Percentiles rank a stretch among this genome's conserved stretches.
Conservation (phyloP, 345 rosid species). For the Rhodamnia rubescens region DNA sequence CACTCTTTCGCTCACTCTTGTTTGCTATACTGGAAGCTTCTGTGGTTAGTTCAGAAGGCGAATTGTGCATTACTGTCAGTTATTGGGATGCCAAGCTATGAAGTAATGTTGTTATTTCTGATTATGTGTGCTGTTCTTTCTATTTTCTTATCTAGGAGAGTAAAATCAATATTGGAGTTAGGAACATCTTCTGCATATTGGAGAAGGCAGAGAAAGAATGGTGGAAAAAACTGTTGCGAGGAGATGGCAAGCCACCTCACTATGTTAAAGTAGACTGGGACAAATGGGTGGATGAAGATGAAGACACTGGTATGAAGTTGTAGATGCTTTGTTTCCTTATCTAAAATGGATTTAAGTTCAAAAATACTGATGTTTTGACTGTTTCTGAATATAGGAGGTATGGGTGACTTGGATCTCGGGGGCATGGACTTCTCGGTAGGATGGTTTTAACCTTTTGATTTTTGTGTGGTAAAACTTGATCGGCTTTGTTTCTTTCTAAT, state of each 20-base stretch:
- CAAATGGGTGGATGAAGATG: slow-evolving; percentile 86
- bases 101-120: background rate
- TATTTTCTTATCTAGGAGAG: slow-evolving; percentile 34
- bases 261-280: slow-evolving; percentile 87
- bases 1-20: background rate
- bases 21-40: background rate
- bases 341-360: background rate
- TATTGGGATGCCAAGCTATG: background rate
- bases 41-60: background rate
- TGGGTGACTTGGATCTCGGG: slow-evolving; percentile 44
- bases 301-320: slow-evolving; percentile 1
- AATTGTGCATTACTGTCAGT: background rate
- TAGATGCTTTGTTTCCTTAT: background rate
- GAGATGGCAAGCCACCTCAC: slow-evolving; percentile 59
- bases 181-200: slow-evolving; percentile 62
- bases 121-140: background rate
- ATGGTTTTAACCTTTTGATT: background rate
- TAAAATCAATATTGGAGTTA: slow-evolving; percentile 55
- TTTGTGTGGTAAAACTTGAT: background rate
- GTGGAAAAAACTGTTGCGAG: slow-evolving; percentile 67
- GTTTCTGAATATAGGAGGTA: slow-evolving; percentile 16
- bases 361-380: background rate
- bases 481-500: background rate
- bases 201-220: slow-evolving; percentile 70
- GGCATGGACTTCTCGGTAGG: slow-evolving; percentile 81